Percentiles rank a stretch among this genome's conserved stretches.
phyloP scores from a whole-genome alignment of 2,329 filamentous ascomycete genomes.

The Penicillium sp. region DNA sequence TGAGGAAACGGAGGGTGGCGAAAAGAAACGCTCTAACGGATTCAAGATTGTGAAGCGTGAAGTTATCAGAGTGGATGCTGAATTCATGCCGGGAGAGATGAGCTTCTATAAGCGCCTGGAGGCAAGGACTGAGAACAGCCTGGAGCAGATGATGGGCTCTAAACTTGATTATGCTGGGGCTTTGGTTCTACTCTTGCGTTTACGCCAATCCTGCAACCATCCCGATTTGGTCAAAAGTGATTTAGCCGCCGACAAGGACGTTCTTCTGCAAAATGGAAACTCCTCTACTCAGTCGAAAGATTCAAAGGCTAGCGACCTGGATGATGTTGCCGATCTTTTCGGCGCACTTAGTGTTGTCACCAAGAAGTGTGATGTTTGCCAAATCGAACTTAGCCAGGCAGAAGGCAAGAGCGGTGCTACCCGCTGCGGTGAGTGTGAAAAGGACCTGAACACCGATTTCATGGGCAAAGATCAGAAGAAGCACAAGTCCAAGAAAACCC shows the following conservation, averaged over 20 bases:
- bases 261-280: constrained; percentile 63
- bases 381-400: constrained; percentile 61
- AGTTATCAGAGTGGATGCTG: constrained; percentile 73
- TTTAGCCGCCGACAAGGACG: constrained; percentile 82
- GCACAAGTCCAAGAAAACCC: constrained; percentile 50
- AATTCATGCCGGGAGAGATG: constrained; percentile 77
- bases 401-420: constrained; percentile 55
- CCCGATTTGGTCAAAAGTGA: constrained; percentile 83
- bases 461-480: constrained; percentile 38
- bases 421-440: constrained; percentile 71
- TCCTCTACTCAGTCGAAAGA: constrained; percentile 50
- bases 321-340: constrained; percentile 81
- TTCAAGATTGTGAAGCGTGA: constrained; percentile 93
- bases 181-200: constrained; percentile 81
- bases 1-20: constrained; percentile 49
- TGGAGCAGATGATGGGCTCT: constrained; percentile 82
- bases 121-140: constrained; percentile 76
- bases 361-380: constrained; percentile 81
- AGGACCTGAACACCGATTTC: constrained; percentile 65
- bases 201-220: constrained; percentile 94
- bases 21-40: constrained; percentile 54
- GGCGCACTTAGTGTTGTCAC: constrained; percentile 75
- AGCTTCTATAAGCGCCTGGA: constrained; percentile 83
- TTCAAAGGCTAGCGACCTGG: constrained; percentile 63
- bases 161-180: constrained; percentile 90